Percentiles rank a stretch among this genome's conserved stretches.
These are phyloP conservation scores for Cryptococcus jaspeensis DNA, from an alignment of 1,284 basidiomycete genomes.

Conservation along the genomic window DNA sequence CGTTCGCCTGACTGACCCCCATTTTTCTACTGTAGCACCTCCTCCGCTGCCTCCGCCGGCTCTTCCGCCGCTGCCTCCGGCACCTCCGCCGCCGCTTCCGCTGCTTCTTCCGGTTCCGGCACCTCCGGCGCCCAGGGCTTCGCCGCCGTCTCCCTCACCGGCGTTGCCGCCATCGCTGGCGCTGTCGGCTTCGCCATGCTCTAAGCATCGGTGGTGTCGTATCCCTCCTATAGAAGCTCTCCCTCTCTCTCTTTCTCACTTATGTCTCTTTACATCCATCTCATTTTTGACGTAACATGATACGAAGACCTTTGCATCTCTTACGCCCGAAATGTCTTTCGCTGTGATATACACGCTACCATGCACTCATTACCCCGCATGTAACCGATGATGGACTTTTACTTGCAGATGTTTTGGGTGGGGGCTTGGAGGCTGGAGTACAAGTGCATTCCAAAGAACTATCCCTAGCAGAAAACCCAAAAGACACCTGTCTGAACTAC, in stretches of 20 bases:
- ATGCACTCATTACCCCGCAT: not conserved
- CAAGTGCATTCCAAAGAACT: too few relatives aligned
- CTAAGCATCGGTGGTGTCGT: slow-evolving; percentile 16
- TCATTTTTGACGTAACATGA: too few relatives aligned
- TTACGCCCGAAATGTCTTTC: not conserved
- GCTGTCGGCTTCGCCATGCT: slow-evolving; percentile 28
- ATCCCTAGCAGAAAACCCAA: too few relatives aligned
- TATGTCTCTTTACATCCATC: not conserved
- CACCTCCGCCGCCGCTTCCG: slow-evolving; percentile 9
- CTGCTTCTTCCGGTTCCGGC: slow-evolving; percentile 6
- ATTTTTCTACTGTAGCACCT: not conserved
- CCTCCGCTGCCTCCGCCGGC: slow-evolving; percentile 10
- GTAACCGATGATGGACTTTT: not conserved
- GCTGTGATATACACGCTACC: too few relatives aligned
- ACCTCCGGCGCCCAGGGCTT: slow-evolving; percentile 2
- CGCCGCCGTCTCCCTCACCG: slow-evolving; percentile 8
- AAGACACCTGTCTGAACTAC: too few relatives aligned
- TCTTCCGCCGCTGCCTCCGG: slow-evolving; percentile 9
- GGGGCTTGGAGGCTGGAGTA: too few relatives aligned
- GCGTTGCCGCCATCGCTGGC: slow-evolving; percentile 25
- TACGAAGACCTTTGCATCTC: not conserved
- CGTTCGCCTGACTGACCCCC: not conserved
- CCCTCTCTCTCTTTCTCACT: not conserved
- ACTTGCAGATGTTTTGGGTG: not conserved
- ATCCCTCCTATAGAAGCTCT: not conserved